Percentiles rank a stretch among this genome's conserved stretches.
Evolutionary conservation across 306 rosid species (phyloP).

Genomic region (Comarum palustre): DNA sequence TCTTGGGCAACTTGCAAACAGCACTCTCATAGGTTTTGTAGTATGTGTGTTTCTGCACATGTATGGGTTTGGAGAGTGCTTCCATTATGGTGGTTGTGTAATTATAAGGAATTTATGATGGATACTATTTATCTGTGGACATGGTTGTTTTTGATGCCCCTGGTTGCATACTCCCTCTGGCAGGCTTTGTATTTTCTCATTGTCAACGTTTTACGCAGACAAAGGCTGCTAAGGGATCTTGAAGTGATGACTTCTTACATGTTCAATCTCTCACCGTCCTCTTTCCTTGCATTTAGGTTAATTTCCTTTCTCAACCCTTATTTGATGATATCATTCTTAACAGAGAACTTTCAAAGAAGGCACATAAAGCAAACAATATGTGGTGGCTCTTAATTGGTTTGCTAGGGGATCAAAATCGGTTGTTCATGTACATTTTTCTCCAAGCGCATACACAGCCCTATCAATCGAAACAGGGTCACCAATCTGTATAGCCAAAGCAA

Average conservation of each 20-base stretch:
- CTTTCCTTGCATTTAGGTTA: not conserved
- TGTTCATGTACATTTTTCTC: constrained; percentile 67
- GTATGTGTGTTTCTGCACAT: not conserved
- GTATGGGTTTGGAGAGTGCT: no score
- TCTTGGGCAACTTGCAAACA: not conserved
- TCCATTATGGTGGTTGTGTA: no score
- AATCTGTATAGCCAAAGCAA: constrained; percentile 79
- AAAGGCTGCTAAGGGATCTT: constrained; percentile 76
- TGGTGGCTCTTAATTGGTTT: constrained; percentile 94
- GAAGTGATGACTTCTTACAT: constrained; percentile 97
- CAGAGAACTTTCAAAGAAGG: constrained; percentile 89
- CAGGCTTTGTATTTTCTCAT: constrained; percentile 79
- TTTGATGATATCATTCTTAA: constrained; percentile 14
- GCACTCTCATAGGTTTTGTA: not conserved
- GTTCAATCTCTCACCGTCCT: constrained; percentile 31
- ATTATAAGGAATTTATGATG: no score
- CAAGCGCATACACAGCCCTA: constrained; percentile 83
- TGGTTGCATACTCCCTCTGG: constrained; percentile 76
- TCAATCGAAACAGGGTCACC: constrained; percentile 85
- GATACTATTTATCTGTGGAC: constrained; percentile 43
- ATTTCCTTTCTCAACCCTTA: not conserved
- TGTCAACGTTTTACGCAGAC: constrained; percentile 78
- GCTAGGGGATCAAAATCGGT: constrained; percentile 87
- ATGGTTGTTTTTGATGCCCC: constrained; percentile 80
- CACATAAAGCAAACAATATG: constrained; percentile 77